Conservation (phyloP, 176 grass and related monocot genomes). For the Canna indica region DNA sequence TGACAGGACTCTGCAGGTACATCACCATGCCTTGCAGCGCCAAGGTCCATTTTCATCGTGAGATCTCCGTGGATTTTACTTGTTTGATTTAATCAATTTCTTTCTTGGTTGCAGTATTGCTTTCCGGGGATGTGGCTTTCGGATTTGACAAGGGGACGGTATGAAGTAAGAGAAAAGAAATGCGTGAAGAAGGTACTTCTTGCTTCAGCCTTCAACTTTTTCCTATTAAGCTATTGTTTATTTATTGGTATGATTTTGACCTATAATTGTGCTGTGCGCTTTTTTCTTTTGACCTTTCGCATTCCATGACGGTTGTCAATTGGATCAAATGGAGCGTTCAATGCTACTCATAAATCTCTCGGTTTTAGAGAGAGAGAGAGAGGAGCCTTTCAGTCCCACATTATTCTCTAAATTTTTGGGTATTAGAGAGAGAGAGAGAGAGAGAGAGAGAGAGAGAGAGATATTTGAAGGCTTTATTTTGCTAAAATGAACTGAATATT, state of each 20-base stretch:
- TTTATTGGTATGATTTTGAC: background rate
- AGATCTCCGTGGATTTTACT: background rate
- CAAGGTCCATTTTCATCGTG: background rate
- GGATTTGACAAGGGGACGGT: constrained; percentile 52
- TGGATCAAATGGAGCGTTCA: too few relatives aligned
- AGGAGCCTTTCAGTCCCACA: too few relatives aligned
- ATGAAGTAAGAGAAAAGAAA: constrained; percentile 80
- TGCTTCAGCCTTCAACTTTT: background rate
- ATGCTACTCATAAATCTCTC: too few relatives aligned
- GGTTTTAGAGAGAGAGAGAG: too few relatives aligned
- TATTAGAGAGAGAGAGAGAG: too few relatives aligned
- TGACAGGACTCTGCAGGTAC: constrained; percentile 78
- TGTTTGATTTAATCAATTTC: background rate
- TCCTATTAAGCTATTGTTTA: background rate
- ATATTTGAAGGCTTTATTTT: too few relatives aligned
- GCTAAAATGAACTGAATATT: too few relatives aligned
- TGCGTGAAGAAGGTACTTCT: constrained; percentile 63
- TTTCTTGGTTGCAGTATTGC: constrained; percentile 24
- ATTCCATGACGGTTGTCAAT: too few relatives aligned
- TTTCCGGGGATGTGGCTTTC: constrained; percentile 65
- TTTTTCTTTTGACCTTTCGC: too few relatives aligned
- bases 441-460: too few relatives aligned
- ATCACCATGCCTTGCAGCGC: background rate
- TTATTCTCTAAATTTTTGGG: too few relatives aligned
- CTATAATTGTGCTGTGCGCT: too few relatives aligned